Percentiles rank a stretch among this genome's conserved stretches.
These are phyloP conservation scores for Globisporangium cylindrosporum DNA, from an alignment of 352 stramenopile species.

Conservation along the genomic window DNA sequence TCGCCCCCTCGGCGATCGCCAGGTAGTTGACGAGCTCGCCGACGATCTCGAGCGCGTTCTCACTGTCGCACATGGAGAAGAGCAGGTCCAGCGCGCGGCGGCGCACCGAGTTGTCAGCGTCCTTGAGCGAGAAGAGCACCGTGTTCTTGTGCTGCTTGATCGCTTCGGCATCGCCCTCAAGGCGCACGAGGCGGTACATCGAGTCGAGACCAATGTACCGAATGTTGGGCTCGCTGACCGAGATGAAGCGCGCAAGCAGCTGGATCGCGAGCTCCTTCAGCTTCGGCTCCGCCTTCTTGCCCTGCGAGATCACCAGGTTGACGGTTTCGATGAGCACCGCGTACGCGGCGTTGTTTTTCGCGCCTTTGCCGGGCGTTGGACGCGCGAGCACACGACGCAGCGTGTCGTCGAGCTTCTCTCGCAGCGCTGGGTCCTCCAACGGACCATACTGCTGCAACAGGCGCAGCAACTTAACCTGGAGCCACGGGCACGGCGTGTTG, in stretches of 20 bases:
- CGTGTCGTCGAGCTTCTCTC: slow-evolving; percentile 85
- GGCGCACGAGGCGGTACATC: slow-evolving; percentile 93
- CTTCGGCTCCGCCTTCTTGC: slow-evolving; percentile 80
- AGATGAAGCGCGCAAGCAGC: slow-evolving; percentile 96
- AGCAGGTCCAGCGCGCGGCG: slow-evolving; percentile 95
- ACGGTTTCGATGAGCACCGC: slow-evolving; percentile 97
- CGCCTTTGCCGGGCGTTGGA: slow-evolving; percentile 70
- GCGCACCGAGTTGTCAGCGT: slow-evolving; percentile 95
- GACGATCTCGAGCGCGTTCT: slow-evolving; percentile 95
- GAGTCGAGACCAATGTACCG: slow-evolving; percentile 96
- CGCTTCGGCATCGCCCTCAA: slow-evolving; percentile 75
- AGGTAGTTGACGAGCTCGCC: slow-evolving; percentile 96
- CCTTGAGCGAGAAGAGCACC: slow-evolving; percentile 95
- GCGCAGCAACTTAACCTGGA: slow-evolving; percentile 93
- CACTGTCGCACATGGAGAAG: slow-evolving; percentile 97
- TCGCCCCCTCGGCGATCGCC: slow-evolving; percentile 89
- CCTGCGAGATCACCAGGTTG: slow-evolving; percentile 95
- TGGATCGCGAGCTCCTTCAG: slow-evolving; percentile 91
- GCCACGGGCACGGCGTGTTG: slow-evolving; percentile 94
- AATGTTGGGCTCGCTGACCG: slow-evolving; percentile 97
- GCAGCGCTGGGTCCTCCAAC: slow-evolving; percentile 46
- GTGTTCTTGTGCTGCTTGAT: slow-evolving; percentile 96
- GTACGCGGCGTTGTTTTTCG: slow-evolving; percentile 97
- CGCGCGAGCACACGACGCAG: slow-evolving; percentile 92
- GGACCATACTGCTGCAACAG: slow-evolving; percentile 93